Percentiles rank a stretch among this genome's conserved stretches.
These are phyloP conservation scores for Didymella pinodella DNA, from an alignment of 2,329 filamentous ascomycete species.

Conservation along the genomic window DNA sequence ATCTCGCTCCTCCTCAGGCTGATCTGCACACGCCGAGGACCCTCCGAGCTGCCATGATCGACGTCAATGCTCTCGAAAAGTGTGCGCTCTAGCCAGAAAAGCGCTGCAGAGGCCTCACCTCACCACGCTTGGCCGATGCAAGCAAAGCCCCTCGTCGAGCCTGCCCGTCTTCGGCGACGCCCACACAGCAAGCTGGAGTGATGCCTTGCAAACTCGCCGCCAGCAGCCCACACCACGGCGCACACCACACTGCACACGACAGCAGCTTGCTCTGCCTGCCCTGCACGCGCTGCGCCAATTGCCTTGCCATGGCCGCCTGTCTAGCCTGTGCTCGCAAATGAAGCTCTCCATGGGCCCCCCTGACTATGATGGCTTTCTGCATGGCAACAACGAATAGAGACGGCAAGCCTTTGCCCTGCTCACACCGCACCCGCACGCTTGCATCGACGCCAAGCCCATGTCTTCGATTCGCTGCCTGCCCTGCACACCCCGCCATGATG, in stretches of 20 bases:
- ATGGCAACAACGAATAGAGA: constrained; percentile 31
- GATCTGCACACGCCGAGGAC: constrained; percentile 24
- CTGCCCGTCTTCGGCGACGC: constrained; percentile 13
- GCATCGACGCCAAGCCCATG: constrained; percentile 15
- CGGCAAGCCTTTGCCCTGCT: constrained; percentile 12
- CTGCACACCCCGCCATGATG: constrained; percentile 12
- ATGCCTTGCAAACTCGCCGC: neutral
- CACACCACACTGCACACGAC: constrained; percentile 16
- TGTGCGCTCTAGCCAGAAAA: constrained; percentile 17
- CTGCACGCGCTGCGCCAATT: constrained; percentile 10
- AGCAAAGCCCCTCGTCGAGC: constrained; percentile 16
- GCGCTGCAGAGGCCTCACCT: constrained; percentile 12
- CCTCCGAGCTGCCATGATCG: constrained; percentile 24
- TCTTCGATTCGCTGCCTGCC: constrained; percentile 13
- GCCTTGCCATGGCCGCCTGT: constrained; percentile 23
- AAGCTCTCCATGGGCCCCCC: constrained; percentile 34
- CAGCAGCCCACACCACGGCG: neutral
- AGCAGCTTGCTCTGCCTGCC: constrained; percentile 9
- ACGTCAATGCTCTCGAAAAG: constrained; percentile 12
- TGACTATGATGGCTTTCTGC: constrained; percentile 15
- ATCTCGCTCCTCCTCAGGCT: constrained; percentile 1
- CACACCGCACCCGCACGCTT: constrained; percentile 23
- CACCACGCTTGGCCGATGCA: constrained; percentile 17
- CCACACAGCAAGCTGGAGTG: neutral
- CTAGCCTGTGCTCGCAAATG: constrained; percentile 28